These are phyloP conservation scores for Haematococcus lacustris DNA, from an alignment of 139 green algal species.

Conservation along the genomic window DNA sequence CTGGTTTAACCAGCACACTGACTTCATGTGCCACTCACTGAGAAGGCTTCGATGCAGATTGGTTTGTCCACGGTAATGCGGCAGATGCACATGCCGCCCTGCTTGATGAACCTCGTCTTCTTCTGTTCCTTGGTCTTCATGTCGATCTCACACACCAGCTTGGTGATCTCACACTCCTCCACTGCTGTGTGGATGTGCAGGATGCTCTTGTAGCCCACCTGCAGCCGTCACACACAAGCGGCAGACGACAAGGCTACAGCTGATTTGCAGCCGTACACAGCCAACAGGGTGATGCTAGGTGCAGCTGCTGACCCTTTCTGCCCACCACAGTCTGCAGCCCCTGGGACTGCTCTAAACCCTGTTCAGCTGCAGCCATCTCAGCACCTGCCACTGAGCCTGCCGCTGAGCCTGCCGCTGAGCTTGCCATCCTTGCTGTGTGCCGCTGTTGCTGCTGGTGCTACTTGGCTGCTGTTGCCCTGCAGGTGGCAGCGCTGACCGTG, in stretches of 20 bases:
- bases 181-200: constrained; percentile 82
- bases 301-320: neutral
- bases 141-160: constrained; percentile 75
- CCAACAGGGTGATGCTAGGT: neutral
- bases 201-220: constrained; percentile 66
- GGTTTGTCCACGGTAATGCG: constrained; percentile 62
- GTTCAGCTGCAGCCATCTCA: neutral
- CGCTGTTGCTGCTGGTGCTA: neutral
- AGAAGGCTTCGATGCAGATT: constrained; percentile 88
- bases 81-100: constrained; percentile 42
- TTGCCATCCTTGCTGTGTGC: neutral
- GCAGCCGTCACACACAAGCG: neutral
- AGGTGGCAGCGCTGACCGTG: constrained; percentile 53
- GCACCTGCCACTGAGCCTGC: neutral
- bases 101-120: constrained; percentile 73
- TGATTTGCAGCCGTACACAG: neutral
- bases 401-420: neutral
- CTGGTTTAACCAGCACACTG: no score
- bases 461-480: no score
- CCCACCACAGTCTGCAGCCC: neutral
- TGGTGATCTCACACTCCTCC: constrained; percentile 94
- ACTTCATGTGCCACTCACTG: constrained; percentile 15
- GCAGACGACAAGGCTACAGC: neutral
- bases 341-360: no score
- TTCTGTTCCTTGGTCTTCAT: constrained; percentile 80